Percentiles rank a stretch among this genome's conserved stretches.
Conservation (phyloP, 352 stramenopile species). For the Globisporangium recalcitrans region DNA sequence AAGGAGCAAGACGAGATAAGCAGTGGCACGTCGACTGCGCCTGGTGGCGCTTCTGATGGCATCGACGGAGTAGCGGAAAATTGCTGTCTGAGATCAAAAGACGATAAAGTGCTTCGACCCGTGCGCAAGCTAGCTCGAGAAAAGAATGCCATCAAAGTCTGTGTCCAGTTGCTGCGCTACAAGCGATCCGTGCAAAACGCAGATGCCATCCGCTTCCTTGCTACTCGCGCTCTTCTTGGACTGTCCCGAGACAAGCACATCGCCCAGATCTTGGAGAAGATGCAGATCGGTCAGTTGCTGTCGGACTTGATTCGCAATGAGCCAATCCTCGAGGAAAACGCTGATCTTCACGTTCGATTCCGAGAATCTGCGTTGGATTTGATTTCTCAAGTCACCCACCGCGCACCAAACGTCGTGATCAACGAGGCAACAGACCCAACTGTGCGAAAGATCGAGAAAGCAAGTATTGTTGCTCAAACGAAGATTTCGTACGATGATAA, state of each 20-base stretch:
- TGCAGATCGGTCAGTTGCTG: conserved; percentile 81
- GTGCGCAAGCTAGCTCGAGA: conserved; percentile 72
- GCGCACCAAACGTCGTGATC: conserved; percentile 76
- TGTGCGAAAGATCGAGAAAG: conserved; percentile 86
- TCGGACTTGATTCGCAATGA: conserved; percentile 86
- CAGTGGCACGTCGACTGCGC: background rate
- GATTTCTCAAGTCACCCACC: conserved; percentile 83
- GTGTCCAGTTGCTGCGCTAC: conserved; percentile 82
- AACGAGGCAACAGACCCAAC: conserved; percentile 86
- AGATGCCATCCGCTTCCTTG: conserved; percentile 78
- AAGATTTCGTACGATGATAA: conserved; percentile 81
- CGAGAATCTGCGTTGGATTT: conserved; percentile 82
- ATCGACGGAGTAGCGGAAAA: conserved; percentile 14
- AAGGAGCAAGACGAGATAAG: conserved; percentile 20
- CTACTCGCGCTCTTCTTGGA: conserved; percentile 75
- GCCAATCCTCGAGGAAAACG: conserved; percentile 81
- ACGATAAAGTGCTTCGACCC: conserved; percentile 61
- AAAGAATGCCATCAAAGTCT: conserved; percentile 85
- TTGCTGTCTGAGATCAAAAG: conserved; percentile 55
- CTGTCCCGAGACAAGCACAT: conserved; percentile 85
- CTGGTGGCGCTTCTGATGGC: background rate
- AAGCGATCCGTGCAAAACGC: conserved; percentile 83
- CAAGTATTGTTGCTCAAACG: conserved; percentile 84
- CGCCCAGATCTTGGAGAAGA: conserved; percentile 88
- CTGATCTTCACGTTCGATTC: conserved; percentile 83